Base-by-base conservation (phyloP, 495 filamentous ascomycete species). In the Xylaria telfairii region DNA sequence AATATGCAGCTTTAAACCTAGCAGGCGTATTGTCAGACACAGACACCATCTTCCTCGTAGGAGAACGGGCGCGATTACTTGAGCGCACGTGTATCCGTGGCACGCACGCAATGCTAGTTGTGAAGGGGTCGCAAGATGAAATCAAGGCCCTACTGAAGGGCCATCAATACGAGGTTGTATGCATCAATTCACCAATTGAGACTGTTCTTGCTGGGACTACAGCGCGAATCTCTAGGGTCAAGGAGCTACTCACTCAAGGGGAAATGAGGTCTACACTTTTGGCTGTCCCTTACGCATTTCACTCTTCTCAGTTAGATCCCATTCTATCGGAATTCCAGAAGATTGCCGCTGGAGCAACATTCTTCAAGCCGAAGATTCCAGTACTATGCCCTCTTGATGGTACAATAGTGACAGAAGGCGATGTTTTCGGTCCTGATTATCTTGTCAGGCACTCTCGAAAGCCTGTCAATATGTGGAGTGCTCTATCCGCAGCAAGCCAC, bases 21-120 rank as follows among this genome's bases (percentile, higher is more conserved):
- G 86, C 91, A 6, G 92, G 91, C 51, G 87, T 93, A 19, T 73
- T 94, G 13, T 89, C 88, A 0, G 87, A 83, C 12, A 82, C 82
- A 53, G 91, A 93, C 74, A 87, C 89, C 15, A 86, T 94, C 65
- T 90, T 87, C 69, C 82, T 94, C 7, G 89, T 91, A 56, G 92
- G 91, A n/a, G 82, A 84, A 37, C 84, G 92, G 53, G 92, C 92
- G 24, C 82, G 87, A 69, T 79, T 92, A 9, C 81, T 93, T 15
- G 82, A 85, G 17, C 78, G 86, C 56, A 80, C 87, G 67, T 92
- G 90, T 80, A 84, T 81, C 39, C 75, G 81, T 13, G 85, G 87
- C 57, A 91, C 86, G 3, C 92, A 92, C 47, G 78, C 78, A 4
- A 90, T 89, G 87, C 46, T 89, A 21, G 81, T 83, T 4, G 82